Percentiles rank a stretch among this genome's conserved stretches.
Conservation (phyloP, 73 alveolate species). For the Tetrahymena elliotti region DNA sequence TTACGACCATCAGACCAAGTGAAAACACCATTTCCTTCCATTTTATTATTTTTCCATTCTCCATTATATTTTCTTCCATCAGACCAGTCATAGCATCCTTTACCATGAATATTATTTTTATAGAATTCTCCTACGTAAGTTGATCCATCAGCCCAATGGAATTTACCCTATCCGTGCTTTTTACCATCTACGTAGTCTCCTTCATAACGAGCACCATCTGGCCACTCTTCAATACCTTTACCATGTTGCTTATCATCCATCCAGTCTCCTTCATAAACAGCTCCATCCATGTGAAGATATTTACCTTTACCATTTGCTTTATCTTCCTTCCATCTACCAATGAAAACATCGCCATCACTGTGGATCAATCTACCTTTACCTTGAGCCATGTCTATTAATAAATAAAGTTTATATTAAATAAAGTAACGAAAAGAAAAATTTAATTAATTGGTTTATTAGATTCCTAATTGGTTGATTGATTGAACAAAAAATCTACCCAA, state of each 20-base stretch:
- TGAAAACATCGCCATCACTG: conserved; percentile 62
- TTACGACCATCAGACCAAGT: conserved; percentile 48
- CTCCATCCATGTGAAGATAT: conserved; percentile 43
- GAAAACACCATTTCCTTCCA: conserved; percentile 49
- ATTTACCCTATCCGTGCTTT: conserved; percentile 31
- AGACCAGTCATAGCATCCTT: conserved; percentile 25
- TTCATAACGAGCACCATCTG: conserved; percentile 46
- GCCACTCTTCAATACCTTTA: conserved; percentile 39
- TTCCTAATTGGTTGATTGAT: not conserved
- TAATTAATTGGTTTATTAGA: not conserved
- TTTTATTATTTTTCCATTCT: conserved; percentile 35
- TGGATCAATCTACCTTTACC: conserved; percentile 63
- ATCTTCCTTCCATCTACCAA: conserved; percentile 60
- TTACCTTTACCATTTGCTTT: conserved; percentile 53
- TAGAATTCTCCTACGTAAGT: conserved; percentile 38
- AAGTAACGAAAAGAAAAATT: not conserved
- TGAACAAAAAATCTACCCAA: not conserved
- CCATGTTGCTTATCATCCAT: conserved; percentile 46
- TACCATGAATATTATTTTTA: conserved; percentile 36
- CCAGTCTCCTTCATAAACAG: conserved; percentile 40
- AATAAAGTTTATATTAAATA: not conserved
- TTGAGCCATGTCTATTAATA: conserved; percentile 34
- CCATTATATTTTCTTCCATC: conserved; percentile 44
- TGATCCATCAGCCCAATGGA: conserved; percentile 46
- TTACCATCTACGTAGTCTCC: conserved; percentile 42